These are phyloP conservation scores for Vitis hybrid DNA, from an alignment of 177 flowering plant genomes.

Conservation along the genomic window DNA sequence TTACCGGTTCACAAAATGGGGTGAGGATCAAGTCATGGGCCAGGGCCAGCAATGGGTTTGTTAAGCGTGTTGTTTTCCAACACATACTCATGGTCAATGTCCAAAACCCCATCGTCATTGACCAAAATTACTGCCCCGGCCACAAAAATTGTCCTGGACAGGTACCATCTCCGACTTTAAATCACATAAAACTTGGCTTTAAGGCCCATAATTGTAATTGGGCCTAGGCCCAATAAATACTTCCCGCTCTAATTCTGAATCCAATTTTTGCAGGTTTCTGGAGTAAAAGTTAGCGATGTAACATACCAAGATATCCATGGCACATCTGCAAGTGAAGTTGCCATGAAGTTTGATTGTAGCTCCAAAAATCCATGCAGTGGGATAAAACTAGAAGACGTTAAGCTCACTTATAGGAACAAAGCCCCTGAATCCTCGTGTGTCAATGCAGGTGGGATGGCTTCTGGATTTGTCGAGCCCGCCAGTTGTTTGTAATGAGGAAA, in stretches of 20 bases:
- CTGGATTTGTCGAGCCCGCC: conserved; percentile 38
- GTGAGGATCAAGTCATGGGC: conserved; percentile 70
- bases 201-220: not conserved
- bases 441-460: conserved; percentile 41
- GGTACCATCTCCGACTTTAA: conserved; percentile 25
- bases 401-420: conserved; percentile 42
- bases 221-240: too few species aligned
- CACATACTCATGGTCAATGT: conserved; percentile 47
- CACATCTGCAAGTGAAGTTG: conserved; percentile 55
- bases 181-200: not conserved
- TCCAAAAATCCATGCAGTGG: conserved; percentile 43
- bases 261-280: conserved; percentile 37
- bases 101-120: conserved; percentile 58
- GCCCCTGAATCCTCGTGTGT: conserved; percentile 40
- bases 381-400: conserved; percentile 43
- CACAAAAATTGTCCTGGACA: conserved; percentile 42
- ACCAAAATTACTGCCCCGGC: conserved; percentile 63
- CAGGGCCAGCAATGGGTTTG: conserved; percentile 61
- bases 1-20: conserved; percentile 53
- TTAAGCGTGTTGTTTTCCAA: conserved; percentile 42
- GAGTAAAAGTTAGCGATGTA: conserved; percentile 48
- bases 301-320: conserved; percentile 53
- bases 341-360: conserved; percentile 56
- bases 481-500: conserved; percentile 33
- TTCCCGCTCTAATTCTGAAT: too few species aligned